A percentile compares a stretch with the other conserved stretches of the same genome.
These are phyloP conservation scores for Pugionium dolabratum DNA, from an alignment of 345 rosid species.

Conservation along the genomic window DNA sequence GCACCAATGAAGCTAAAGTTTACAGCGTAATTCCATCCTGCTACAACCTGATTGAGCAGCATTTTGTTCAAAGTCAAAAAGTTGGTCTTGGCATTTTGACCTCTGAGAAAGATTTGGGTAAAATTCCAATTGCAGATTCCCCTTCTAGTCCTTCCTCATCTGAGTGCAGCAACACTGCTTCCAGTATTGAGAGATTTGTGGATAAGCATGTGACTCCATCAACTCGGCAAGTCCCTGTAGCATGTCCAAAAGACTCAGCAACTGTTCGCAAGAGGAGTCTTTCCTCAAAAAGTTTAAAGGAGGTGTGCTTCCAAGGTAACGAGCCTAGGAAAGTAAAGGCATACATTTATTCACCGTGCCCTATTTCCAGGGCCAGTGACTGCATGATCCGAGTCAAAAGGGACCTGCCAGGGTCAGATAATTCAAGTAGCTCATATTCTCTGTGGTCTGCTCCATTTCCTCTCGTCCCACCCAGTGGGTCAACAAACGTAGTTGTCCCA, in stretches of 20 bases:
- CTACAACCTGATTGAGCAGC: constrained; percentile 63
- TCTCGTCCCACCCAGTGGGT: constrained; percentile 82
- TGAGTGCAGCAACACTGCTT: constrained; percentile 40
- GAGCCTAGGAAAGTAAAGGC: constrained; percentile 61
- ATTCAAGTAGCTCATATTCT: constrained; percentile 44
- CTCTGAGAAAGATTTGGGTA: constrained; percentile 45
- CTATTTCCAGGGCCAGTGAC: constrained; percentile 54
- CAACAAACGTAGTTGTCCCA: constrained; percentile 73
- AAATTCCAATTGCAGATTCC: constrained; percentile 40
- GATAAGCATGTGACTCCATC: constrained; percentile 45
- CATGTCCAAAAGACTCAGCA: constrained; percentile 40
- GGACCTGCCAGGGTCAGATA: constrained; percentile 47
- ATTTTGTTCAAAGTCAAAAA: constrained; percentile 48
- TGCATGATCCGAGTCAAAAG: constrained; percentile 57
- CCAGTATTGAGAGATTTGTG: constrained; percentile 38
- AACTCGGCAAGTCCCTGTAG: constrained; percentile 44
- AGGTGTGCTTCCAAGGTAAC: constrained; percentile 45
- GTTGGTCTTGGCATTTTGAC: constrained; percentile 72
- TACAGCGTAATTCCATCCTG: constrained; percentile 65
- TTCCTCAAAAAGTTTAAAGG: constrained; percentile 46
- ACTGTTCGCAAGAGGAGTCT: constrained; percentile 35
- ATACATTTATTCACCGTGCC: constrained; percentile 69
- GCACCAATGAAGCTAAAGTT: constrained; percentile 50
- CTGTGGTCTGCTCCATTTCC: constrained; percentile 81
- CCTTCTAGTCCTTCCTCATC: constrained; percentile 45